Evolutionary conservation across 2,329 filamentous ascomycete genomes (phyloP).

Genomic region (Aotearoamyces nothofagi): DNA sequence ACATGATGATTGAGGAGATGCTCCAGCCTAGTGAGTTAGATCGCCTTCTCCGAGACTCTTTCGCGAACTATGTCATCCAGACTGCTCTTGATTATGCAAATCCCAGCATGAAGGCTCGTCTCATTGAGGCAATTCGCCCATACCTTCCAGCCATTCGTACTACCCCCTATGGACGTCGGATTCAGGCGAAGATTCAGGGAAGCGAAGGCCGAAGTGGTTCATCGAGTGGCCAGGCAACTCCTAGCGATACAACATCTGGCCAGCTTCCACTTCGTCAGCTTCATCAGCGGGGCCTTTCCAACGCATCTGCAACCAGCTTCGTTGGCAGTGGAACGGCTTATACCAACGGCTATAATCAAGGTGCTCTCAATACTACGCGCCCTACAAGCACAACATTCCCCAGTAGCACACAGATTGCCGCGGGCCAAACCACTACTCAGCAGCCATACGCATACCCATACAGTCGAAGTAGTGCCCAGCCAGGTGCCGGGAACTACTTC

Average conservation of each 20-base stretch:
- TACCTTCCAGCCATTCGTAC: slow-evolving; percentile 73
- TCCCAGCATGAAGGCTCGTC: slow-evolving; percentile 50
- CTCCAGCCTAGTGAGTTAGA: slow-evolving; percentile 65
- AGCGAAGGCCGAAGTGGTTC: slow-evolving; percentile 27
- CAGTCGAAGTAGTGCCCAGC: slow-evolving; percentile 12
- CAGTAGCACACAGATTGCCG: slow-evolving; percentile 11
- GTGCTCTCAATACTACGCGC: slow-evolving; percentile 8
- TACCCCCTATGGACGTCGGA: slow-evolving; percentile 87
- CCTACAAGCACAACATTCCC: slow-evolving; percentile 10
- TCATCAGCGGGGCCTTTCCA: slow-evolving; percentile 18
- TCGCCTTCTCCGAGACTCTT: slow-evolving; percentile 77
- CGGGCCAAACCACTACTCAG: slow-evolving; percentile 7
- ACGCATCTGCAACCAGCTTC: slow-evolving; percentile 13
- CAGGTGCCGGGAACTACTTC: slow-evolving; percentile 12
- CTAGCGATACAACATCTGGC: slow-evolving; percentile 11
- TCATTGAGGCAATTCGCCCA: slow-evolving; percentile 76
- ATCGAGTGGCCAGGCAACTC: slow-evolving; percentile 17
- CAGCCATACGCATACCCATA: slow-evolving; percentile 15
- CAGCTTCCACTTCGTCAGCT: slow-evolving; percentile 13
- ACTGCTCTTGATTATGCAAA: slow-evolving; percentile 83
- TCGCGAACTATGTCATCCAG: slow-evolving; percentile 96
- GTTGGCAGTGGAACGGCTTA: slow-evolving; percentile 10
- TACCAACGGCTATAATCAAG: slow-evolving; percentile 7
- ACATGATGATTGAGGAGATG: slow-evolving; percentile 76
- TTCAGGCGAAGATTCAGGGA: slow-evolving; percentile 70